A percentile compares a stretch with the other conserved stretches of the same genome.
phyloP scores from a whole-genome alignment of 768 basidiomycete species.

The Polyporus arcularius region DNA sequence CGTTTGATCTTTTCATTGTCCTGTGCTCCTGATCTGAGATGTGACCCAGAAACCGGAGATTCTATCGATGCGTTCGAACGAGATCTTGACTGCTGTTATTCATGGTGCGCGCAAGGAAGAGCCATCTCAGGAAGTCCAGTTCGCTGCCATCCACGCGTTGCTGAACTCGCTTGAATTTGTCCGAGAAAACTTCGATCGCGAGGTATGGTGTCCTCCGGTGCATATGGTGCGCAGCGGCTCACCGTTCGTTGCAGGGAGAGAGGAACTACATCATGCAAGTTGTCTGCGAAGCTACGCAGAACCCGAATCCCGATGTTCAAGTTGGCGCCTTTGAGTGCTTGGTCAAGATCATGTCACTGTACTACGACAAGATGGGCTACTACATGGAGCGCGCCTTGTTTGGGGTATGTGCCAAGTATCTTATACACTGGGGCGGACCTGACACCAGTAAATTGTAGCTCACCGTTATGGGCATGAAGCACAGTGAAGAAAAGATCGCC shows the following conservation, averaged over 20 bases:
- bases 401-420: constrained; percentile 62
- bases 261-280: constrained; percentile 99
- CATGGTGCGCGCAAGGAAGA: constrained; percentile 98
- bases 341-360: constrained; percentile 94
- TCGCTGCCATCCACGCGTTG: constrained; percentile 89
- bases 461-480: constrained; percentile 97
- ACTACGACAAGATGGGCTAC: constrained; percentile 98
- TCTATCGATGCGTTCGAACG: constrained; percentile 85
- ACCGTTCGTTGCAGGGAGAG: constrained; percentile 68
- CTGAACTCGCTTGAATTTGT: constrained; percentile 97
- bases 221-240: neutral
- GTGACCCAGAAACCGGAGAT: constrained; percentile 84
- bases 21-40: neutral
- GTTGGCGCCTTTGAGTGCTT: constrained; percentile 96
- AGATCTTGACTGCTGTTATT: constrained; percentile 97
- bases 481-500: constrained; percentile 86
- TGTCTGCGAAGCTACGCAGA: constrained; percentile 97
- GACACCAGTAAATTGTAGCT: constrained; percentile 49
- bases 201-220: constrained; percentile 54
- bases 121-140: constrained; percentile 84
- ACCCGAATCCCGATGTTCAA: constrained; percentile 74
- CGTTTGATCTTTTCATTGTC: constrained; percentile 36
- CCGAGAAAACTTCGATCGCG: constrained; percentile 95
- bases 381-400: constrained; percentile 99
- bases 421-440: neutral